A percentile compares a stretch with the other conserved stretches of the same genome.
Evolutionary conservation across 805 yeast genomes (phyloP).

Genomic region (Barnettozyma siamensis): DNA sequence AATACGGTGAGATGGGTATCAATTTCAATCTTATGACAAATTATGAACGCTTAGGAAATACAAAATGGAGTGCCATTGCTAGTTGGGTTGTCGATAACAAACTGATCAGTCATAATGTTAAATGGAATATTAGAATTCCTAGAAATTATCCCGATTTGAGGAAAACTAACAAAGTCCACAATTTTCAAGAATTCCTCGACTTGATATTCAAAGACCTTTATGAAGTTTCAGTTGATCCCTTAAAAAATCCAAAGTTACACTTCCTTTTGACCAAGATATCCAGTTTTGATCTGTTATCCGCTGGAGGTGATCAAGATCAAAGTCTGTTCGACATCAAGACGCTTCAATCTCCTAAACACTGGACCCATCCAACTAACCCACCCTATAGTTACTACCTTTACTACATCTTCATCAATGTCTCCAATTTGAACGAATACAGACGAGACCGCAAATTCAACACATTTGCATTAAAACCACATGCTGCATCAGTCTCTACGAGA

Average conservation of each 20-base stretch:
- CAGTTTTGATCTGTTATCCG: constrained; percentile 28
- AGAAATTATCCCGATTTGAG: constrained; percentile 27
- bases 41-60: constrained; percentile 9
- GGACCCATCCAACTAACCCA: constrained; percentile 32
- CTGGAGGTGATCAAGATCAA: constrained; percentile 19
- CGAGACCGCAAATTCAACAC: constrained; percentile 13
- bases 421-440: constrained; percentile 21
- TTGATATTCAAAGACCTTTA: constrained; percentile 30
- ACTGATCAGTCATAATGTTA: constrained; percentile 33
- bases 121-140: constrained; percentile 33
- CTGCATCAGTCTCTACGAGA: constrained; percentile 18
- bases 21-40: constrained; percentile 24
- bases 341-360: constrained; percentile 25
- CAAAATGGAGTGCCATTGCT: constrained; percentile 29
- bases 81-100: constrained; percentile 33
- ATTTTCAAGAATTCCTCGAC: constrained; percentile 30
- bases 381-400: constrained; percentile 35
- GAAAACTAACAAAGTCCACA: constrained; percentile 14
- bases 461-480: constrained; percentile 20
- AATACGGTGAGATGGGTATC: constrained; percentile 32
- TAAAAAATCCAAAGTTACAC: constrained; percentile 23
- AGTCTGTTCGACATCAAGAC: constrained; percentile 17
- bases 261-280: constrained; percentile 29
- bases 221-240: constrained; percentile 22
- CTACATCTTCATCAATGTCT: constrained; percentile 25